These are phyloP conservation scores for Cercospora sp. DNA, from an alignment of 2,329 filamentous ascomycete genomes.

Conservation along the genomic window DNA sequence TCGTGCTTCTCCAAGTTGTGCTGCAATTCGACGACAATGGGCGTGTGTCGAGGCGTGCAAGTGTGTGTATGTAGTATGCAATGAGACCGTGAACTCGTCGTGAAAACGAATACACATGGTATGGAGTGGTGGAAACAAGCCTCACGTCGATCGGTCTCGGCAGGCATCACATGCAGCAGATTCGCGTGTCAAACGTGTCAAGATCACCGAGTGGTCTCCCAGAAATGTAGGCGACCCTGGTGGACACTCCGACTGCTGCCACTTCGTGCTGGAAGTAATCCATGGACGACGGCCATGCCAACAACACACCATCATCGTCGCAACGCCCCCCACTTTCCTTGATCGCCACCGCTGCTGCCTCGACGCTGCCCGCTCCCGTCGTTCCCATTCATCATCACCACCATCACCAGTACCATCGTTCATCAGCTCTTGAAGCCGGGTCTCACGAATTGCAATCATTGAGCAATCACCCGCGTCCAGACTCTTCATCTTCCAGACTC, in stretches of 20 bases:
- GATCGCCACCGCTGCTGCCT: slow-evolving; percentile 6
- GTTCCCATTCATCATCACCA: slow-evolving; percentile 26
- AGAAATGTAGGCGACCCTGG: background rate
- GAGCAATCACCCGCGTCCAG: slow-evolving; percentile 3
- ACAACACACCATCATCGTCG: background rate
- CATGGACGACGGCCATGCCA: slow-evolving; percentile 5
- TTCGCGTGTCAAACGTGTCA: slow-evolving; percentile 2
- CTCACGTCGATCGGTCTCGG: background rate
- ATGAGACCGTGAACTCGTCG: background rate
- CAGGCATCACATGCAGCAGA: background rate
- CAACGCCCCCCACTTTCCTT: background rate
- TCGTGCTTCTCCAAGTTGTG: background rate
- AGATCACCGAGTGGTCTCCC: background rate
- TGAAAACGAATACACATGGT: background rate
- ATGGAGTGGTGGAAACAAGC: background rate
- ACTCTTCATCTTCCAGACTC: slow-evolving; percentile 6
- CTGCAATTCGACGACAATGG: background rate
- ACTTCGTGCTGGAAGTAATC: background rate
- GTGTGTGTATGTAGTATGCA: background rate
- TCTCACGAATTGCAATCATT: slow-evolving; percentile 19
- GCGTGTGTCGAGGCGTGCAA: background rate
- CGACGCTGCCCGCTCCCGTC: slow-evolving; percentile 16
- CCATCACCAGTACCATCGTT: background rate
- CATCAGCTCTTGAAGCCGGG: slow-evolving; percentile 9
- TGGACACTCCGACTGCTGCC: background rate